A percentile compares a stretch with the other conserved stretches of the same genome.
phyloP scores from a whole-genome alignment of 1,284 basidiomycete genomes.

The Melampsora americana region DNA sequence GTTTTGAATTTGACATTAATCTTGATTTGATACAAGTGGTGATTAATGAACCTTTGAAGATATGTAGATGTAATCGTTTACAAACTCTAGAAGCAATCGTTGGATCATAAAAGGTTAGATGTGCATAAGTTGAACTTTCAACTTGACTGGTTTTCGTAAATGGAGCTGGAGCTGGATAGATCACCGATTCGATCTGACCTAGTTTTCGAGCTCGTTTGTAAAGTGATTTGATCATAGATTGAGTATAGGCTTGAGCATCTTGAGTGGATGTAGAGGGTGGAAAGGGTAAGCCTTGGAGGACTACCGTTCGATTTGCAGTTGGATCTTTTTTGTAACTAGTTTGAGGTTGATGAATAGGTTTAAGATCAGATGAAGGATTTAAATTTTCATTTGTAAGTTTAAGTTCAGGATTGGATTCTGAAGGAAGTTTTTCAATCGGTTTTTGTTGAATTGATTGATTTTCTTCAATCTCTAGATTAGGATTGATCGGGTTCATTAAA shows the following conservation, averaged over 20 bases:
- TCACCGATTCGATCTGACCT: slow-evolving; percentile 45
- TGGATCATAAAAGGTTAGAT: slow-evolving; percentile 73
- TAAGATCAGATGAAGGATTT: slow-evolving; percentile 46
- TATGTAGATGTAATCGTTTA: slow-evolving; percentile 82
- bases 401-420: neutral
- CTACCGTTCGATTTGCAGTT: slow-evolving; percentile 72
- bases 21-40: slow-evolving; percentile 89
- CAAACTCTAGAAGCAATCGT: slow-evolving; percentile 70
- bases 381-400: neutral
- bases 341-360: slow-evolving; percentile 28
- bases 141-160: no score
- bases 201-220: slow-evolving; percentile 47
- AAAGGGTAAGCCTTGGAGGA: slow-evolving; percentile 70
- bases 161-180: slow-evolving; percentile 30
- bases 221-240: slow-evolving; percentile 50
- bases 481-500: neutral
- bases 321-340: slow-evolving; percentile 59
- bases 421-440: neutral
- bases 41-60: slow-evolving; percentile 82
- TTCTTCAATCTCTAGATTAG: neutral
- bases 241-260: slow-evolving; percentile 64
- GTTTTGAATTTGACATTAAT: slow-evolving; percentile 61
- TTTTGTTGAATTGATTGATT: neutral
- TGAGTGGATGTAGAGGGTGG: slow-evolving; percentile 50
- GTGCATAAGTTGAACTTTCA: slow-evolving; percentile 58